Evolutionary conservation across 306 rosid genomes (phyloP).

Genomic region (Cicer arietinum): DNA sequence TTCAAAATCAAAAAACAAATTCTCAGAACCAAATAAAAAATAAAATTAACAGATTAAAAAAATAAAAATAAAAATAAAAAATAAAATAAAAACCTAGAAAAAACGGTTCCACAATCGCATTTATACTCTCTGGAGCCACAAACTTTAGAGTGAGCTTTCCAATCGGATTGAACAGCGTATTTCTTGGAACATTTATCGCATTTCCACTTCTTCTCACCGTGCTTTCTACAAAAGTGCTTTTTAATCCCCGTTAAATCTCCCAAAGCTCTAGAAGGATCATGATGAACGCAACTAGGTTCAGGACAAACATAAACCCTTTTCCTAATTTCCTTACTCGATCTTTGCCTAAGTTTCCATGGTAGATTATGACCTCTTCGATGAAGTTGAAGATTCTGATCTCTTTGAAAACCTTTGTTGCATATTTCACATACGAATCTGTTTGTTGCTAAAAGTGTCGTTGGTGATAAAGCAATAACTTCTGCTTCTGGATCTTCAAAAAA

Average conservation of each 20-base stretch:
- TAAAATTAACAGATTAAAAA: not conserved
- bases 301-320: slow-evolving; percentile 95
- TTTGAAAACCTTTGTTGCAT: slow-evolving; percentile 92
- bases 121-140: slow-evolving; percentile 93
- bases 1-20: slow-evolving; percentile 44
- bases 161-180: slow-evolving; percentile 96
- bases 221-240: slow-evolving; percentile 92
- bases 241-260: slow-evolving; percentile 94
- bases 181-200: slow-evolving; percentile 93
- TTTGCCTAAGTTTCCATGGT: slow-evolving; percentile 91
- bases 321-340: slow-evolving; percentile 78
- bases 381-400: slow-evolving; percentile 97
- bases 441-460: slow-evolving; percentile 81
- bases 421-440: slow-evolving; percentile 92
- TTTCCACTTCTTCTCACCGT: slow-evolving; percentile 98
- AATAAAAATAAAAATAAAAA: no score
- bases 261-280: slow-evolving; percentile 86
- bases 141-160: slow-evolving; percentile 94
- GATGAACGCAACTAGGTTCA: slow-evolving; percentile 80
- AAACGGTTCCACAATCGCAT: slow-evolving; percentile 90
- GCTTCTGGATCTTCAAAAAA: slow-evolving; percentile 82
- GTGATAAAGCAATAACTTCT: slow-evolving; percentile 91
- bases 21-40: slow-evolving; percentile 1
- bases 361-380: slow-evolving; percentile 90
- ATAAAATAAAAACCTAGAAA: slow-evolving; percentile 64